Base-by-base conservation (phyloP, 768 basidiomycete species). In the Mycena filopes region DNA sequence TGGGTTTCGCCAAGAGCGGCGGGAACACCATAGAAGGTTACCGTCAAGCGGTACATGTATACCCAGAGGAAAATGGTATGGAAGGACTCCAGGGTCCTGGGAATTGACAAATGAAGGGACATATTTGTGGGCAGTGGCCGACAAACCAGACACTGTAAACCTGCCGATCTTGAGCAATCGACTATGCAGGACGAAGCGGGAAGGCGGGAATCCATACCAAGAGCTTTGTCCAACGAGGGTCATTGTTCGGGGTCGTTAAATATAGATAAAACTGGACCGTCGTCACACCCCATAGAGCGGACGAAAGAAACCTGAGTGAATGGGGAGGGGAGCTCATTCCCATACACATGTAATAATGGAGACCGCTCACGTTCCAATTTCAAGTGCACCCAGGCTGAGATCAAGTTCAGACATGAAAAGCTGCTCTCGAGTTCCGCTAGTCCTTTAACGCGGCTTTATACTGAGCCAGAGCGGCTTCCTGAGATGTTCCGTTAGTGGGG, bases 1-100 rank as follows among this genome's bases (percentile, higher is more conserved):
- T 50, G n/a, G 6, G 20, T 9, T 15, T n/a, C 46, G 5, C 18
- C 40, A 16, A 60, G 33, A 4, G 28, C 36, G 8, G 29, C 36
- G 20, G 48, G 59, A 12, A 49, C 15, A 4, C 59, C 59, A 33
- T 60, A 60, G 47, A 60, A 60, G 23, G 59, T 60, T 47, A 60
- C 59, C 8, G 48, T 60, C 15, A 60, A n/a, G 9, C 59, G 59
- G 18, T 60, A 60, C 0, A 50, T 49, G n/a, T 60, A 60, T 7
- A 49, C 25, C 59, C 59, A 60, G 29, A 25, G 23, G 20, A 36
- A 46, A 41, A 57, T n/a, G 20, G 54, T 57, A 38, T 56, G 36
- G 12, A 56, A 33, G n/a, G 55, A 48, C 46, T 55, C 54, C 36
- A 54, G 12, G 12, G 12, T 33, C 33, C 33, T 33, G 33, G 33